Base-by-base conservation (phyloP, 495 filamentous ascomycete species). In the Alectoria sarmentosa region DNA sequence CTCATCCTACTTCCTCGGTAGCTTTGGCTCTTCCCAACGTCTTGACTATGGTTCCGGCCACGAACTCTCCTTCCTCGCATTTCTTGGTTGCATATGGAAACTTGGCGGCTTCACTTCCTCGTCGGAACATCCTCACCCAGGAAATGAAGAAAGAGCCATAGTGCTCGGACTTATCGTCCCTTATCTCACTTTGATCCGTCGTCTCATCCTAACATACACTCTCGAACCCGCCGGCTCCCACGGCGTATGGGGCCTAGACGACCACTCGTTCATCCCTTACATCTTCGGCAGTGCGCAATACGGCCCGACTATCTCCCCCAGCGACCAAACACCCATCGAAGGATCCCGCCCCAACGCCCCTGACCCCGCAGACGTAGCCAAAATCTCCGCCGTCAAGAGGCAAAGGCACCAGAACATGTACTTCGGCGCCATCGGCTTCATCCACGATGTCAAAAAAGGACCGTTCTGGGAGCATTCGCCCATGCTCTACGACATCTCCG, bases 391-490 rank as follows among this genome's bases (percentile, higher is more conserved):
- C 21, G 92, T 96, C 37, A 81, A 89, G 52, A 76, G 80, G 49
- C 85, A 92, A 72, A 79, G 90, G 61, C 78, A 80, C 60, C 78
- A 69, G 19, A 96, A 97, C 74, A 83, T 99, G 79, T 99, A 99
- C 74, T 99, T 97, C 79, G 88, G 87, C n/a, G 95, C 94, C n/a
- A 83, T 99, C 66, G 92, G 90, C 13, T 99, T 99, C 77, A 97
- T 99, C 71, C 88, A 96, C 73, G 95, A 98, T 76, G 94, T 99
- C 60, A 99, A 99, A 74, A 91, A 79, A 61, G 94, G 94, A 0
- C 94, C 95, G 1, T 99, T 99, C 75, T 98, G 94, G 95, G 94
- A 98, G 69, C 94, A 99, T 71, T 95, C 90, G 64, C 95, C 91
- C 3, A 92, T 96, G 71, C 80, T 99, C 23, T 99, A 86, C 71